Base-by-base conservation (phyloP, 2,329 filamentous ascomycete genomes). In the Colletotrichum eleusines region DNA sequence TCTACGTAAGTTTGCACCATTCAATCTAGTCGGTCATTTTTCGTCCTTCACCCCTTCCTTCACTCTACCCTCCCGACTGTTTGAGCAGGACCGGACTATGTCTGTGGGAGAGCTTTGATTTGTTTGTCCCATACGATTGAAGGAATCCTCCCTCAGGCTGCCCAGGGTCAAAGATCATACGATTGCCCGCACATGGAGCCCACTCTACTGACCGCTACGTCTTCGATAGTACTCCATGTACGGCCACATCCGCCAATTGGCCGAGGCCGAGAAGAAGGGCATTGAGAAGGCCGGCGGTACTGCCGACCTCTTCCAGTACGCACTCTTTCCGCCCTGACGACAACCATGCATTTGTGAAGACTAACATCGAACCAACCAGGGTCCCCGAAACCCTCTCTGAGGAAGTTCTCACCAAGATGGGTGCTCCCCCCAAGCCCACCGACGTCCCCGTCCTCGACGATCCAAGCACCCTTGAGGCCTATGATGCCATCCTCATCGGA, bases 231-330 rank as follows among this genome's bases (percentile, higher is more conserved):
- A 97, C 86, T 97, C 94, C 75, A 93, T 94, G 89, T 97, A 96
- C 84, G 95, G 96, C 84, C 95, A 98, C 85, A 92, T 98, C 83
- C 85, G 88, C 83, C 84, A 90, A 80, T 82, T 98, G 77, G 96
- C 95, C 78, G 90, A 96, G 82, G 94, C 94, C 74, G 95, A 98
- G 87, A 93, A 95, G 87, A 90, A 88, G 78, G 96, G 96, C 80
- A 93, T 98, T 78, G 91, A 95, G 84, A 90, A 91, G 78, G 94
- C 94, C 74, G 96, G 96, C 74, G 95, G 95, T 74, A 84, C 86
- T 54, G 94, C 86, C 82, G 92, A 95, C 78, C 80, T 98, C 79
- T 97, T 86, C 89, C 94, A 97, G 90, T 92, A 84, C 73, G 88
- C 78, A 65, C 69, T 16, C 26, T 11, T 31, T 31, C 31, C 31